Conservation (phyloP, 306 rosid species). For the Vigna unguiculata region DNA sequence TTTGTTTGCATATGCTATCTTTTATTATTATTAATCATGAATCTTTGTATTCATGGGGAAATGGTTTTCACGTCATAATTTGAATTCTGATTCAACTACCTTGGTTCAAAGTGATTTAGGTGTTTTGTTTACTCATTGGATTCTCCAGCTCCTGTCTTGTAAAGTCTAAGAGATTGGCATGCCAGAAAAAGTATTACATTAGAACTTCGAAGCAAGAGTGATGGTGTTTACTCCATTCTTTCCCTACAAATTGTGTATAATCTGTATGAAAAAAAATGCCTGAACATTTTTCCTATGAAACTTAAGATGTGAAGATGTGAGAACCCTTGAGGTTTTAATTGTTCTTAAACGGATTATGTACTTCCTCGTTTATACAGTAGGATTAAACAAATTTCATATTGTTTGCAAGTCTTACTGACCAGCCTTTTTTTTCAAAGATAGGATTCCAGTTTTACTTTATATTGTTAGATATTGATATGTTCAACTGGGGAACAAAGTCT, state of each 20-base stretch:
- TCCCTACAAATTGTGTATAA: constrained; percentile 6
- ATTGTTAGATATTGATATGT: constrained; percentile 20
- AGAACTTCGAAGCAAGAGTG: constrained; percentile 29
- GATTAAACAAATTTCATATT: background rate
- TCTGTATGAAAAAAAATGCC: constrained; percentile 10
- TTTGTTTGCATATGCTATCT: no score
- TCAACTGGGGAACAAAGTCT: constrained; percentile 7
- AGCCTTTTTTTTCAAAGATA: background rate
- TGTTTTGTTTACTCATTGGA: constrained; percentile 25
- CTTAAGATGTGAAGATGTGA: constrained; percentile 4
- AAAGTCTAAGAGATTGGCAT: constrained; percentile 28
- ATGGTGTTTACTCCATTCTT: background rate
- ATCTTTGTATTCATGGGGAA: no score
- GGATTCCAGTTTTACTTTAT: background rate
- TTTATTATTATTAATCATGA: no score
- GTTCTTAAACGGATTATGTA: constrained; percentile 19
- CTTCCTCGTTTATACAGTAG: constrained; percentile 17
- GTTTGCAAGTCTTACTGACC: background rate
- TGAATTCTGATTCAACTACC: no score
- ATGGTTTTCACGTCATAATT: no score
- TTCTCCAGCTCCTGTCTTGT: background rate
- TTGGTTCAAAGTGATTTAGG: constrained; percentile 5
- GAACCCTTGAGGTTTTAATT: constrained; percentile 23
- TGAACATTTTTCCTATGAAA: constrained; percentile 19
- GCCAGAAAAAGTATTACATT: constrained; percentile 28